Conservation (phyloP, 1,284 basidiomycete species). For the Quambalaria eucalypti region DNA sequence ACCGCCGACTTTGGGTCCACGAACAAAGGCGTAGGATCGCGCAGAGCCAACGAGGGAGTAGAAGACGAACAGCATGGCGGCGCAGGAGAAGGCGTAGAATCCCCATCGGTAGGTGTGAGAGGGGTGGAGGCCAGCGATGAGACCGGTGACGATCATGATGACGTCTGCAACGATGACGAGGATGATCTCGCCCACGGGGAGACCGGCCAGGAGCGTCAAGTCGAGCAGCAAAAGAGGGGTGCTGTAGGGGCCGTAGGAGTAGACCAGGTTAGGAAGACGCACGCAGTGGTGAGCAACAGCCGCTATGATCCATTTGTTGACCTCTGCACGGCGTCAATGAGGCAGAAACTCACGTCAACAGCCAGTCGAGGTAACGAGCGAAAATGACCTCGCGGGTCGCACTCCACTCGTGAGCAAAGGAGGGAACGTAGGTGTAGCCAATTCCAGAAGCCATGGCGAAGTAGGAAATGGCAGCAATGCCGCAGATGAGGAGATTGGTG, state of each 20-base stretch:
- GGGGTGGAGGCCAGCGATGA: constrained; percentile 31
- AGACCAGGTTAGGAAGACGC: too few relatives aligned
- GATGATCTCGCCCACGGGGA: constrained; percentile 32
- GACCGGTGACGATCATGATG: constrained; percentile 32
- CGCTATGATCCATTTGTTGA: too few relatives aligned
- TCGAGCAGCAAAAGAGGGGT: constrained; percentile 29
- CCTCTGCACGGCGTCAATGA: background rate
- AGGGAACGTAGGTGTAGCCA: constrained; percentile 21
- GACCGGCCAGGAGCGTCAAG: constrained; percentile 28
- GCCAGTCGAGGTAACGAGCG: constrained; percentile 38
- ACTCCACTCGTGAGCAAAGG: constrained; percentile 33
- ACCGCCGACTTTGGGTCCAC: constrained; percentile 29
- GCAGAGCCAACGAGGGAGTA: constrained; percentile 25
- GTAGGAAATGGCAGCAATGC: constrained; percentile 29
- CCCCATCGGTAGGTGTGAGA: constrained; percentile 30
- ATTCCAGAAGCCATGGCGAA: constrained; percentile 36
- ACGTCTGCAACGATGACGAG: constrained; percentile 26
- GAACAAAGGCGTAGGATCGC: constrained; percentile 25
- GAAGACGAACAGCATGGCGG: constrained; percentile 24
- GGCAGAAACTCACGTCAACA: constrained; percentile 14
- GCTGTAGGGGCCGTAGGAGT: background rate
- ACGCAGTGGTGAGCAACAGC: background rate
- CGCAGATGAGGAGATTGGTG: constrained; percentile 29
- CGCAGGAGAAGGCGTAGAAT: constrained; percentile 27
- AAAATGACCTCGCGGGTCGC: constrained; percentile 24